Conservation (phyloP, 495 filamentous ascomycete genomes). For the Podospora conica region DNA sequence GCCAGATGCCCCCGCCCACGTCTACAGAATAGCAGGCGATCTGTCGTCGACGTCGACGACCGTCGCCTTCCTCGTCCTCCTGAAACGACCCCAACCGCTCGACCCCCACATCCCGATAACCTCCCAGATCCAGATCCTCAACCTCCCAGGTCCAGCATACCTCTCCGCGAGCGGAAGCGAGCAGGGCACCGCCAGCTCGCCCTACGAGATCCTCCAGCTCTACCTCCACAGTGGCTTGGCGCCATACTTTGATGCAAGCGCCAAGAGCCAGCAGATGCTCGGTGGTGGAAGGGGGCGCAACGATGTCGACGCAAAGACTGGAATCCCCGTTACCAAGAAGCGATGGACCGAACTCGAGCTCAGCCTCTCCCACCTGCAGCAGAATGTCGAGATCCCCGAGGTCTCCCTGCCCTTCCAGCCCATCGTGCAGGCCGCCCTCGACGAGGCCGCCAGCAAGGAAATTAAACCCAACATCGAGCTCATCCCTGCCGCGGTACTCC, state of each 20-base stretch:
- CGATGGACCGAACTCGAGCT: constrained; percentile 89
- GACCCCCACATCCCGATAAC: constrained; percentile 71
- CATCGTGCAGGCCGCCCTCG: constrained; percentile 74
- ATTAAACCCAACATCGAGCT: constrained; percentile 66
- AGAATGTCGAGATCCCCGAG: constrained; percentile 96
- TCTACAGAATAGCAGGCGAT: constrained; percentile 74
- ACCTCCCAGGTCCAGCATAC: constrained; percentile 72
- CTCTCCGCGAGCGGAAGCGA: constrained; percentile 57
- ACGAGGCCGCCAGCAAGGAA: constrained; percentile 59
- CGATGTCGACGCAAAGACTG: constrained; percentile 84
- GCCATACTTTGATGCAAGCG: constrained; percentile 93
- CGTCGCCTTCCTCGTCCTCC: constrained; percentile 74
- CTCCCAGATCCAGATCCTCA: constrained; percentile 84
- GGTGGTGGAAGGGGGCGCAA: constrained; percentile 60
- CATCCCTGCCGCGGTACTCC: constrained; percentile 63
- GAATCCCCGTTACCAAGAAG: constrained; percentile 94
- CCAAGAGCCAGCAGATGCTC: constrained; percentile 68
- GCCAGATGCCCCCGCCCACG: constrained; percentile 45
- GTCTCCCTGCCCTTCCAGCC: constrained; percentile 79
- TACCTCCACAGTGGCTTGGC: constrained; percentile 80
- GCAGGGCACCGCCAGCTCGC: constrained; percentile 66
- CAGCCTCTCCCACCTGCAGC: constrained; percentile 82
- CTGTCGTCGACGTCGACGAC: constrained; percentile 72
- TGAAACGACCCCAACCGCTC: constrained; percentile 83
- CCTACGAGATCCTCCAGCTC: constrained; percentile 83